Evolutionary conservation across 129 eudicot genomes (phyloP).

Genomic region (Scalesia atractyloides): DNA sequence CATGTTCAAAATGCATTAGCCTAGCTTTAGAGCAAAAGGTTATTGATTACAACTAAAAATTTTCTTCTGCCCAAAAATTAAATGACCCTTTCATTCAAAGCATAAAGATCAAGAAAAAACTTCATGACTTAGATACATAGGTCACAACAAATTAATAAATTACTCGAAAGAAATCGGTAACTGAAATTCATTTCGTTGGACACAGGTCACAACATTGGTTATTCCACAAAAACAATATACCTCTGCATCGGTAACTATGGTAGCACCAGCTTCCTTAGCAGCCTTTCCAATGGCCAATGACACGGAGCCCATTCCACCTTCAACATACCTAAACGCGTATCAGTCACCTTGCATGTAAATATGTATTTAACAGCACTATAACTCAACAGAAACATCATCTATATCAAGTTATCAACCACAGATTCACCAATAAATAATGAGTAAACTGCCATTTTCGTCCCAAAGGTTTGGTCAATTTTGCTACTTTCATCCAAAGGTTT

Average conservation of each 20-base stretch:
- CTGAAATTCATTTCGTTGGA: too few species aligned
- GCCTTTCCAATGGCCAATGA: slow-evolving; percentile 81
- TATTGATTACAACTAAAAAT: neutral
- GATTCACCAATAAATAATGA: too few species aligned
- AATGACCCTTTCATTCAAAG: neutral
- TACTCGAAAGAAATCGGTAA: too few species aligned
- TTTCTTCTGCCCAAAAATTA: neutral
- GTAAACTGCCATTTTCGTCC: too few species aligned
- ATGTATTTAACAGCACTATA: slow-evolving; percentile 15
- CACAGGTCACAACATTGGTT: too few species aligned
- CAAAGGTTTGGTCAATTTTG: too few species aligned
- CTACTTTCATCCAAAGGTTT: too few species aligned
- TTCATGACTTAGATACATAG: neutral
- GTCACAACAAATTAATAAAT: too few species aligned
- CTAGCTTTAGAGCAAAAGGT: neutral
- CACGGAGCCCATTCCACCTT: slow-evolving; percentile 99
- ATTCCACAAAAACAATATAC: too few species aligned
- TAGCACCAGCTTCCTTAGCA: slow-evolving; percentile 97
- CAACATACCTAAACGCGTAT: slow-evolving; percentile 70
- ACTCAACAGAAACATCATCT: neutral
- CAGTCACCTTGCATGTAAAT: slow-evolving; percentile 24
- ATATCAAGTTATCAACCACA: too few species aligned
- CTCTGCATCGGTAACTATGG: slow-evolving; percentile 76
- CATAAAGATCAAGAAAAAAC: neutral
- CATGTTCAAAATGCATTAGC: neutral